Base-by-base conservation (phyloP, 176 grass and related monocot species). In the Oryza officinalis region DNA sequence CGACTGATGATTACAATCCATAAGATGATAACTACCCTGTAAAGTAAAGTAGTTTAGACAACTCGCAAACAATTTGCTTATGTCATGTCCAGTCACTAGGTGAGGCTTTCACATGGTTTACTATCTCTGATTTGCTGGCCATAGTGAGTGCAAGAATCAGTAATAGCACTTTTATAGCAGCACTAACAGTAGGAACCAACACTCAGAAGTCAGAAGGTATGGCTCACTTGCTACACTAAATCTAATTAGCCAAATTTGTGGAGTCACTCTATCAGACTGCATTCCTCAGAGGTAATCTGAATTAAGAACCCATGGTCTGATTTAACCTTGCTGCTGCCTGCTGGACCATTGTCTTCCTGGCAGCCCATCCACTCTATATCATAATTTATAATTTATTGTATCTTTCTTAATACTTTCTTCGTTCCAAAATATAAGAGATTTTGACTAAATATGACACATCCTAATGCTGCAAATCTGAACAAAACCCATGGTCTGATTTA, bases 21-120 rank as follows among this genome's bases (percentile, higher is more conserved):
- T 47, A 77, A 72, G 65, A 65, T 40, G 41, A 52, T 84, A 65
- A 31, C 23, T 76, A 30, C 22, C 80, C 13, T 65, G 78, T 81
- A 71, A 89, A 81, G 50, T 81, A 76, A 80, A 81, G 67, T 25
- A 65, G 64, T 75, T 74, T 76, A n/a, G 49, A 52, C 49, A 85
- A 69, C 63, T 76, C 63, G 69, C 35, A 8, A 80, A 74, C 35
- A 75, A 18, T 69, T 69, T 89, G 31, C 40, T 32, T 65, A 18
- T 76, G 65, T 64, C 40, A 65, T 18, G 30, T 76, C 76, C 50
- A 65, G 77, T 54, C 64, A 65, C 64, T 72, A 72, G 50, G 27
- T 47, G 18, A 83, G 50, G 81, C 40, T 52, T 76, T 84, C 46
- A 33, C 72, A 66, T 70, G 66, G 61, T 68, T 74, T 26, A 60